These are phyloP conservation scores for Fraxinus pennsylvanica DNA, from an alignment of 257 asterid species.

Conservation along the genomic window DNA sequence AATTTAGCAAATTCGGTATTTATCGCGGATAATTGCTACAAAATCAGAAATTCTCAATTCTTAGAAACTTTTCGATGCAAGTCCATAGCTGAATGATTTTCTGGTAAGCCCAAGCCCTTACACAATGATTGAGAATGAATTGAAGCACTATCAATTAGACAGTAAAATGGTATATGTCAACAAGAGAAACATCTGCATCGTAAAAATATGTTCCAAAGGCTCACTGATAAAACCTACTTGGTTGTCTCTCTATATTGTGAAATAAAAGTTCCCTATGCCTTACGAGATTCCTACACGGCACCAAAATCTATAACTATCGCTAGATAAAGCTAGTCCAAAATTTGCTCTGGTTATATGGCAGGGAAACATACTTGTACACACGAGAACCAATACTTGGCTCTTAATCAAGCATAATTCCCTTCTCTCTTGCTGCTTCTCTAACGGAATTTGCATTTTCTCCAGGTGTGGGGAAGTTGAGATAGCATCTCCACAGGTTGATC, in stretches of 20 bases:
- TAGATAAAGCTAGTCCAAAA: neutral
- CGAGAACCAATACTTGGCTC: neutral
- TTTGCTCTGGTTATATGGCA: neutral
- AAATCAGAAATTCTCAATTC: neutral
- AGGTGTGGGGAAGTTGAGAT: conserved; percentile 24
- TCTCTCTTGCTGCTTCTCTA: conserved; percentile 37
- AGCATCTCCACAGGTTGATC: conserved; percentile 40
- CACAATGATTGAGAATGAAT: neutral
- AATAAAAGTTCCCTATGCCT: neutral
- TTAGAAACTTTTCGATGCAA: neutral
- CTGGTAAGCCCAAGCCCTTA: neutral
- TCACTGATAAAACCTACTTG: neutral
- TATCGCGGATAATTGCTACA: neutral
- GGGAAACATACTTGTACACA: neutral
- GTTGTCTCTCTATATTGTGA: neutral
- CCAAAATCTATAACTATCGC: neutral
- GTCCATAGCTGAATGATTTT: neutral
- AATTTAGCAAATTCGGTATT: too few relatives aligned
- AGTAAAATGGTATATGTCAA: neutral
- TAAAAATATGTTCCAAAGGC: neutral
- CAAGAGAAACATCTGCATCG: neutral
- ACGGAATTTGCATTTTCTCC: conserved; percentile 24
- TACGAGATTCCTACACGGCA: neutral
- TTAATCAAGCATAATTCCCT: conserved; percentile 35
- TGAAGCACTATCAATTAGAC: neutral